Percentiles rank a stretch among this genome's conserved stretches.
Conservation (phyloP, 1,284 basidiomycete genomes). For the Cutaneotrichosporon sp. region DNA sequence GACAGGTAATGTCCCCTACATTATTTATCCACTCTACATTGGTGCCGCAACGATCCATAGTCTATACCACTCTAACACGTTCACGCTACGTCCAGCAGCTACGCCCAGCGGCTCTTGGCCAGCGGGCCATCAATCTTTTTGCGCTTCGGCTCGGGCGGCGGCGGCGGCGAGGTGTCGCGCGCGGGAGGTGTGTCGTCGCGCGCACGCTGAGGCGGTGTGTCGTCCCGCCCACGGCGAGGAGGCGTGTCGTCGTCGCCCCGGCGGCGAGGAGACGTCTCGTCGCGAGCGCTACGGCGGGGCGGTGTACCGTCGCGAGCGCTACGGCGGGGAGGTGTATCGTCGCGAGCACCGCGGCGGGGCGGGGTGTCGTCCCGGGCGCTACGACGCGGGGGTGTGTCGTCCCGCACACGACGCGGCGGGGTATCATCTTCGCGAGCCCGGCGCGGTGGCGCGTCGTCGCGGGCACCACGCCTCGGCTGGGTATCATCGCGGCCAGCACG, state of each 20-base stretch:
- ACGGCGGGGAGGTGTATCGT: conserved; percentile 2
- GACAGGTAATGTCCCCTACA: too few relatives aligned
- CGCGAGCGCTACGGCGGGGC: background rate
- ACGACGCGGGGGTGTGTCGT: background rate
- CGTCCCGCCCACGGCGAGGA: background rate
- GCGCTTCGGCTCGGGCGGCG: background rate
- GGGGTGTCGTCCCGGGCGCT: conserved; percentile 4
- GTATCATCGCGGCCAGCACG: background rate
- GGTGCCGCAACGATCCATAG: too few relatives aligned
- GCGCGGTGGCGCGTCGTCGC: background rate
- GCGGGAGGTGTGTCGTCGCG: conserved; percentile 8
- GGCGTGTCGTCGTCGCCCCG: conserved; percentile 1
- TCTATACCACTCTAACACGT: background rate
- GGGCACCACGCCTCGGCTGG: background rate
- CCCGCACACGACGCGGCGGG: background rate
- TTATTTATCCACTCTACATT: too few relatives aligned
- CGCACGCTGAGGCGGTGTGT: background rate
- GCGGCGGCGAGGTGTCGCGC: conserved; percentile 4
- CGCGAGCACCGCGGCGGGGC: background rate
- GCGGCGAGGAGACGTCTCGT: background rate
- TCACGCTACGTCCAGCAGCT: background rate
- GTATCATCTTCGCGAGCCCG: background rate
- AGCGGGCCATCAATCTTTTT: conserved; percentile 17
- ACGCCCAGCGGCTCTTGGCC: conserved; percentile 18
- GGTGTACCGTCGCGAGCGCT: conserved; percentile 5